phyloP scores from a whole-genome alignment of 192 early-diverging fungal genomes.

The Backusella liffmaniae region DNA sequence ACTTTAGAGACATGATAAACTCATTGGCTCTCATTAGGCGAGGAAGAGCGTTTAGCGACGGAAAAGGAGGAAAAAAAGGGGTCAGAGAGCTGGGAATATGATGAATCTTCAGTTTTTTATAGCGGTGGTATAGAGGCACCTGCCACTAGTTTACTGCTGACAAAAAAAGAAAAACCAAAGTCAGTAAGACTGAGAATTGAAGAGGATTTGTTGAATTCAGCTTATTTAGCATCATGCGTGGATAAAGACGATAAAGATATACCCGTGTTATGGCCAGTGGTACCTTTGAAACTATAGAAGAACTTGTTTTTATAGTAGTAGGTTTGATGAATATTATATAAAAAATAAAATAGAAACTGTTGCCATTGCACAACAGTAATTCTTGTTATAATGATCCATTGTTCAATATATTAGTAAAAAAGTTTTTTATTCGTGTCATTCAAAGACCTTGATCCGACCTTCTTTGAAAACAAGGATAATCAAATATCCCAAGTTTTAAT shows the following conservation, averaged over 20 bases:
- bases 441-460: no score
- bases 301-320: not conserved
- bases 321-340: not conserved
- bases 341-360: no score
- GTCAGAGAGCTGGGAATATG: conserved; percentile 11
- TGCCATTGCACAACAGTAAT: no score
- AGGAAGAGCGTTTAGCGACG: not conserved
- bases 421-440: no score
- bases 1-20: no score
- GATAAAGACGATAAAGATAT: not conserved
- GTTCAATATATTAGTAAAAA: no score
- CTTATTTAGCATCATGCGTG: conserved; percentile 9
- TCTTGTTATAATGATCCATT: no score
- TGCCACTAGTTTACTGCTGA: conserved; percentile 8
- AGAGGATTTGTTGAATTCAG: conserved; percentile 20
- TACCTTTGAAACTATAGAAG: conserved; percentile 16
- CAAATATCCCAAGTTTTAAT: no score
- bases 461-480: no score
- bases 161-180: not conserved
- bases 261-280: conserved; percentile 19
- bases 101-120: conserved; percentile 7
- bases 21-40: not conserved
- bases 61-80: not conserved
- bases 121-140: conserved; percentile 20
- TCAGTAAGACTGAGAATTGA: not conserved